Evolutionary conservation across 169 alveolate species (phyloP).

Genomic region (Cryptosporidium ubiquitum): DNA sequence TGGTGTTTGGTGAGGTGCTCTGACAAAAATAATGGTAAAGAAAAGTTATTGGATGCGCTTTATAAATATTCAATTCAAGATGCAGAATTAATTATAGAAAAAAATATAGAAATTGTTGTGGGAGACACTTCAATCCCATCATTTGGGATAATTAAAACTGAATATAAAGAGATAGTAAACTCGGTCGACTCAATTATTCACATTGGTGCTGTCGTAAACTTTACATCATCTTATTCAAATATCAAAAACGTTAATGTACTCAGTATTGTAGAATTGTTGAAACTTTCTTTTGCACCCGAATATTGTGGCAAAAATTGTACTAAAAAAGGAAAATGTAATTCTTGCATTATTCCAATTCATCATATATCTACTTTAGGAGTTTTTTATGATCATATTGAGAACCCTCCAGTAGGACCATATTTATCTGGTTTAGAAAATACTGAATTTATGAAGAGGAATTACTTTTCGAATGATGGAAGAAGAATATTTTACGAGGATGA

Average conservation of each 20-base stretch:
- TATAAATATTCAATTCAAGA: slow-evolving; percentile 15
- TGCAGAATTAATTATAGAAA: slow-evolving; percentile 15
- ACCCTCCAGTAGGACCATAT: slow-evolving; percentile 46
- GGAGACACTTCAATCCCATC: slow-evolving; percentile 59
- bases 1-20: slow-evolving; percentile 60
- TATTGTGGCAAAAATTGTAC: slow-evolving; percentile 29
- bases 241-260: slow-evolving; percentile 36
- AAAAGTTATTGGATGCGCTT: slow-evolving; percentile 27
- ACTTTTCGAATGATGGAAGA: slow-evolving; percentile 63
- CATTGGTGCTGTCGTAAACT: slow-evolving; percentile 70
- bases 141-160: slow-evolving; percentile 7
- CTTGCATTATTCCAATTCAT: slow-evolving; percentile 67
- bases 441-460: slow-evolving; percentile 26
- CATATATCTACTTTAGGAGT: slow-evolving; percentile 64
- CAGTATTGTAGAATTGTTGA: slow-evolving; percentile 22
- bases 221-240: slow-evolving; percentile 55
- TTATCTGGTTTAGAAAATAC: slow-evolving; percentile 40
- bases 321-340: slow-evolving; percentile 11
- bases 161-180: slow-evolving; percentile 25
- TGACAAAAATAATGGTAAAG: slow-evolving; percentile 12
- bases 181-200: slow-evolving; percentile 51
- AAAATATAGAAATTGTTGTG: slow-evolving; percentile 18
- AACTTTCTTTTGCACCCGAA: slow-evolving; percentile 18
- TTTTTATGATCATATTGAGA: slow-evolving; percentile 71
- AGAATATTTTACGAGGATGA: slow-evolving; percentile 72